A percentile compares a stretch with the other conserved stretches of the same genome.
phyloP scores from a whole-genome alignment of 371 early-diverging fungal genomes.

The Nematocida sp. region DNA sequence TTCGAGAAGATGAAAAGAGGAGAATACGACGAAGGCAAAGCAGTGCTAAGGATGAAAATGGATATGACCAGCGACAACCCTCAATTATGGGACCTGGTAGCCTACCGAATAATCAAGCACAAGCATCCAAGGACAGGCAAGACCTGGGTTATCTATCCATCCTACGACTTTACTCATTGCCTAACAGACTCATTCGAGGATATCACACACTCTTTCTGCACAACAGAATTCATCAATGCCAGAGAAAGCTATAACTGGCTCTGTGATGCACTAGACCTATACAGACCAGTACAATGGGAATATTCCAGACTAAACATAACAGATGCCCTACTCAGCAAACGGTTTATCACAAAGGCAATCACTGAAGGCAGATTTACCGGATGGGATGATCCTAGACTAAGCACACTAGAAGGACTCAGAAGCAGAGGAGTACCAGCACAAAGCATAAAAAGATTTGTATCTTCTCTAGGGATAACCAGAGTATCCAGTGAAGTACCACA shows the following conservation, averaged over 20 bases:
- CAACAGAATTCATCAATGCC: slow-evolving; percentile 85
- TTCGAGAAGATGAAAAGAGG: slow-evolving; percentile 96
- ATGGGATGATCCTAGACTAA: slow-evolving; percentile 96
- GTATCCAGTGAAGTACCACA: slow-evolving; percentile 76
- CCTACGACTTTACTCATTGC: slow-evolving; percentile 98
- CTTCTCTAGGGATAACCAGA: slow-evolving; percentile 83
- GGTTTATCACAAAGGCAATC: slow-evolving; percentile 85
- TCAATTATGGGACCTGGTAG: slow-evolving; percentile 95
- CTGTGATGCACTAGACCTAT: slow-evolving; percentile 87
- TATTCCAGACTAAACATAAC: slow-evolving; percentile 88
- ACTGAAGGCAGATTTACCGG: slow-evolving; percentile 72
- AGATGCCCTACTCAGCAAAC: slow-evolving; percentile 89
- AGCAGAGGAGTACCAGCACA: slow-evolving; percentile 92
- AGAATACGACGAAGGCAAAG: slow-evolving; percentile 80
- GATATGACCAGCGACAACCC: slow-evolving; percentile 86
- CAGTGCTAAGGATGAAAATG: slow-evolving; percentile 95
- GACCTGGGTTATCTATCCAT: slow-evolving; percentile 93
- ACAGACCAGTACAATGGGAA: slow-evolving; percentile 99
- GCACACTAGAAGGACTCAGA: slow-evolving; percentile 86
- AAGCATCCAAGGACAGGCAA: slow-evolving; percentile 78
- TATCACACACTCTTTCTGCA: slow-evolving; percentile 97
- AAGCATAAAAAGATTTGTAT: slow-evolving; percentile 94
- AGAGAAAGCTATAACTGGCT: slow-evolving; percentile 97
- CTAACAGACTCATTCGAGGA: slow-evolving; percentile 96
- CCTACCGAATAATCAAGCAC: slow-evolving; percentile 83